These are phyloP conservation scores for Helenozyma rhizophorensis DNA, from an alignment of 805 yeast genomes.

Conservation along the genomic window DNA sequence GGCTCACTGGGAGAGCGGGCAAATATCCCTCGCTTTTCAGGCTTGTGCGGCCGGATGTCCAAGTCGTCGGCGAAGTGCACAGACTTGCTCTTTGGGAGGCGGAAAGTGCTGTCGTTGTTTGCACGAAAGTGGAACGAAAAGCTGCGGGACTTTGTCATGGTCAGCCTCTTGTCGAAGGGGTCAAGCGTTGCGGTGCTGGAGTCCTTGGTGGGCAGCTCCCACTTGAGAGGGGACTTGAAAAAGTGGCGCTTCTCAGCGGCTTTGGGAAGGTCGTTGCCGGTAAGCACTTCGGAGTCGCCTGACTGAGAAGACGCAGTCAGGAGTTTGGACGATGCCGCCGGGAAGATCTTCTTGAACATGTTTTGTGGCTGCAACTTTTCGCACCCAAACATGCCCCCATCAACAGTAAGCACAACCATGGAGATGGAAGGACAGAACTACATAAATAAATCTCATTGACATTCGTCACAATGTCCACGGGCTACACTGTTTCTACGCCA, in stretches of 20 bases:
- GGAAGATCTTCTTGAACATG: constrained; percentile 14
- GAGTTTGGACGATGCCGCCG: constrained; percentile 1
- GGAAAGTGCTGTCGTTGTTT: neutral
- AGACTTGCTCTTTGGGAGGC: constrained; percentile 12
- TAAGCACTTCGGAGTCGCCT: constrained; percentile 7
- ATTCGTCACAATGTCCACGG: no score
- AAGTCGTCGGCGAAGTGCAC: constrained; percentile 14
- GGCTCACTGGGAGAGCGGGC: no score
- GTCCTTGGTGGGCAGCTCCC: constrained; percentile 1
- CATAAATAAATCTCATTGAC: no score
- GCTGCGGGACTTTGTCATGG: constrained; percentile 8
- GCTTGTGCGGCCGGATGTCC: constrained; percentile 6
- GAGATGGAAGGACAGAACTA: no score
- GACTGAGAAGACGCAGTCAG: neutral
- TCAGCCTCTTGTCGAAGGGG: constrained; percentile 9
- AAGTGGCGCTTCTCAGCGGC: constrained; percentile 9
- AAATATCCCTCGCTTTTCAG: no score
- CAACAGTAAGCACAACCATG: no score
- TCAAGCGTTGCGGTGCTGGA: constrained; percentile 5
- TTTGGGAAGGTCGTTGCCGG: constrained; percentile 5
- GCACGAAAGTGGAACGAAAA: constrained; percentile 7
- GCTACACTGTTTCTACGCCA: no score
- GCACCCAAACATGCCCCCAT: no score
- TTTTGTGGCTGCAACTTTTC: neutral
- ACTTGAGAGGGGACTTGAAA: constrained; percentile 7